Base-by-base conservation (phyloP, 176 grass and related monocot genomes). In the Carex littledalei region DNA sequence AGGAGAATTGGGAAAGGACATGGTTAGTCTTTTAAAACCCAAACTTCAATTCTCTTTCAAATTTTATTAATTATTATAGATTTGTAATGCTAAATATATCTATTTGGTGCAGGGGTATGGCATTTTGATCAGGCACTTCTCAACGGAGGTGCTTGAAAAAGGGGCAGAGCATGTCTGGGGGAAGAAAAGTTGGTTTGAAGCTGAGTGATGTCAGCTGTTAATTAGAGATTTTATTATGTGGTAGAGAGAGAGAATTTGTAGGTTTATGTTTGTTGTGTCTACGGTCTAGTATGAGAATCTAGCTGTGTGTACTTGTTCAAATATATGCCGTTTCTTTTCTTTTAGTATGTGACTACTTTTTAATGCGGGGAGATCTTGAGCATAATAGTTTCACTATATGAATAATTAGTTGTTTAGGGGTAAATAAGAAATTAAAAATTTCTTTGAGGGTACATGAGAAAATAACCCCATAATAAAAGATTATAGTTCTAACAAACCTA, bases 1-100 rank as follows among this genome's bases (percentile, higher is more conserved):
- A 93, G 95, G 84, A 94, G 91, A 83, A 84, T 97, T 2, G 95
- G 92, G 65, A 90, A 94, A 89, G 92, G 95, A 71, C 95, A 97
- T 20, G 92, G 95, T 97, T 8, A 91, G 78, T 89, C 37, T 85
- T 32, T 29, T 11, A 0, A 31, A 73, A 84, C 45, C 14, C 12
- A 11, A 53, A 14, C 6, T 57, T 34, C 65, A 55, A n/a, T 54
- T 70, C 0, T 10, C 43, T 73, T 39, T 24, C 35, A 41, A 13
- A 72, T 69, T 21, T 39, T 1, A 65, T 26, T 18, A 29, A 24
- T 43, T 58, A 55, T 60, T 79, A 18, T 32, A 21, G 6, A 49
- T 9, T 63, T 59, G 21, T 59, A 71, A 63, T 22, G 8, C 39
- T 70, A 31, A 63, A n/a, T 83, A 12, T 58, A 39, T 88, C 57